phyloP scores from a whole-genome alignment of 2,329 filamentous ascomycete genomes.

The Fusarium anguioides region DNA sequence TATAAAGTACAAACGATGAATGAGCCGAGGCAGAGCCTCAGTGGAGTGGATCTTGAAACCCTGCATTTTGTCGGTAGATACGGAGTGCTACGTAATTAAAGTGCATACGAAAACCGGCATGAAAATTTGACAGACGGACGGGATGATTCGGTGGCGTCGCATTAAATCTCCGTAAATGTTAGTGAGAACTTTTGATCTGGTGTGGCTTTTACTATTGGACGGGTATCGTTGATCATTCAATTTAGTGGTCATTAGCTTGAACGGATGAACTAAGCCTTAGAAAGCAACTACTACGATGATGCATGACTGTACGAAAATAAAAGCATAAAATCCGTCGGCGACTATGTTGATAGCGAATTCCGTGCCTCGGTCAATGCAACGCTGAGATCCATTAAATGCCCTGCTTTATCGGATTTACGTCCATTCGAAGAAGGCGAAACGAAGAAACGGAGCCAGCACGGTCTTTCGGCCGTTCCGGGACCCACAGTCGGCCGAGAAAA shows the following conservation, averaged over 20 bases:
- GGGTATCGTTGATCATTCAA: not conserved
- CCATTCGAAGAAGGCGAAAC: constrained; percentile 1
- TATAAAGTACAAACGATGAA: constrained; percentile 15
- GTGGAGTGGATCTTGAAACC: constrained; percentile 12
- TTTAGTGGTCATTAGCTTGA: too few relatives aligned
- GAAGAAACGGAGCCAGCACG: constrained; percentile 14
- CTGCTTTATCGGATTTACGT: constrained; percentile 9
- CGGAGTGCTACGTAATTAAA: constrained; percentile 2
- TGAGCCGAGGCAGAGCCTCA: constrained; percentile 17
- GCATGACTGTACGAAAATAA: not conserved
- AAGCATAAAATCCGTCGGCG: not conserved
- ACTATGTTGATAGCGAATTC: constrained; percentile 12
- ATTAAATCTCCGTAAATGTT: constrained; percentile 12
- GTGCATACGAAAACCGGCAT: too few relatives aligned
- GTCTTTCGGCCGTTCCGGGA: constrained; percentile 31
- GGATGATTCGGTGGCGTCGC: constrained; percentile 21
- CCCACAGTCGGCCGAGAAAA: constrained; percentile 41
- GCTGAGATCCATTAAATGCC: constrained; percentile 1
- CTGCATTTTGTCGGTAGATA: constrained; percentile 20
- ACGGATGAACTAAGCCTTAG: too few relatives aligned
- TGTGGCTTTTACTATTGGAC: not conserved
- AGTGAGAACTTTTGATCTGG: not conserved
- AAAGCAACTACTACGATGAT: too few relatives aligned
- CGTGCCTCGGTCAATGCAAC: constrained; percentile 23
- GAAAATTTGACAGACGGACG: constrained; percentile 19